Conservation (phyloP, 1,139 yeast genomes). For the Magnusiomyces ingens region DNA sequence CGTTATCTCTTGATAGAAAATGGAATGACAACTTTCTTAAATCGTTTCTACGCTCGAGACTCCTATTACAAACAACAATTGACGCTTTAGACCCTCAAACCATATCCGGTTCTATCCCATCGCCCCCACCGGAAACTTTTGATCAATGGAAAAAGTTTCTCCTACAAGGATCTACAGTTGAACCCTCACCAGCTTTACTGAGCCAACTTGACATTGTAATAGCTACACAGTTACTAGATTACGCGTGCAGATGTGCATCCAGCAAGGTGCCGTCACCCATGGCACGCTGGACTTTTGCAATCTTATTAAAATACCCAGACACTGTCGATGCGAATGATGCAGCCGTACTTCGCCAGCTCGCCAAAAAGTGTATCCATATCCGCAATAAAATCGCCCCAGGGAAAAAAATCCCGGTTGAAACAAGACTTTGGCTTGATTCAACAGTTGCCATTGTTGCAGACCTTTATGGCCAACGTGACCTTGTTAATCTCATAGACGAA, state of each 20-base stretch:
- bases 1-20: background rate
- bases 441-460: conserved; percentile 30
- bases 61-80: background rate
- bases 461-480: conserved; percentile 34
- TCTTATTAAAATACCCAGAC: conserved; percentile 36
- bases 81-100: conserved; percentile 11
- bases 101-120: conserved; percentile 1
- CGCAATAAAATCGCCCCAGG: background rate
- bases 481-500: conserved; percentile 14
- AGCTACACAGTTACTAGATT: conserved; percentile 22
- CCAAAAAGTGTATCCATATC: conserved; percentile 29
- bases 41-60: background rate
- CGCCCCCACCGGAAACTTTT: conserved; percentile 8
- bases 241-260: conserved; percentile 27
- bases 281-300: conserved; percentile 36
- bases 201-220: conserved; percentile 10
- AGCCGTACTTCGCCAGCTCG: conserved; percentile 36
- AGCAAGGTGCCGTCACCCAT: conserved; percentile 20
- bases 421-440: conserved; percentile 23
- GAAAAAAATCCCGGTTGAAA: background rate
- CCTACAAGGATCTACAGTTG: conserved; percentile 1
- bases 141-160: conserved; percentile 7
- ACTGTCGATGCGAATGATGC: conserved; percentile 35
- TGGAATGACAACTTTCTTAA: background rate
- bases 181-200: conserved; percentile 3